phyloP scores from a whole-genome alignment of 305 asterid species.

The Fraxinus baroniana region DNA sequence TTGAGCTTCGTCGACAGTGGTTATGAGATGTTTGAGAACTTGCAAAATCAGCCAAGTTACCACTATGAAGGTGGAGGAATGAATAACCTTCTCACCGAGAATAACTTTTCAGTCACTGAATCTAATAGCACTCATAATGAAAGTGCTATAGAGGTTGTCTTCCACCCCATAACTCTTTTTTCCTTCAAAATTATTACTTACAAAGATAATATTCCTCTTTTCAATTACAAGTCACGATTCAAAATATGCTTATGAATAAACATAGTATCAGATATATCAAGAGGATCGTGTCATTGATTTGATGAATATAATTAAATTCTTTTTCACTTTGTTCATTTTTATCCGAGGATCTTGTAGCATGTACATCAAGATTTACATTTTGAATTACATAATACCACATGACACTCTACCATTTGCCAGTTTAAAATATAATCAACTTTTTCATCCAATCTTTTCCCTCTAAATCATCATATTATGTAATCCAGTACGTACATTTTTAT shows the following conservation, averaged over 20 bases:
- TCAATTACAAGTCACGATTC: not conserved
- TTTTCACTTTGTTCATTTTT: not conserved
- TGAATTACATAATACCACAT: no score
- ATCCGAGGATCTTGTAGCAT: no score
- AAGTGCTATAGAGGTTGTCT: slow-evolving; percentile 47
- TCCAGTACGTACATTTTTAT: no score
- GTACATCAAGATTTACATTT: no score
- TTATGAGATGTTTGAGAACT: not conserved
- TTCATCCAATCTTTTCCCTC: no score
- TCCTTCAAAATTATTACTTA: not conserved
- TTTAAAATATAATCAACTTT: no score
- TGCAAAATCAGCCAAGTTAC: slow-evolving; percentile 29
- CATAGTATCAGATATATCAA: not conserved
- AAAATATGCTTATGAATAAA: not conserved
- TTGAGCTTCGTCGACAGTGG: no score
- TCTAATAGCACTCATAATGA: slow-evolving; percentile 49
- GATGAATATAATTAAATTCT: not conserved
- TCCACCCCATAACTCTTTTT: not conserved
- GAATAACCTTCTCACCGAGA: slow-evolving; percentile 36
- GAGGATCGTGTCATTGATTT: not conserved
- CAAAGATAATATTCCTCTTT: not conserved
- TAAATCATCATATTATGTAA: no score
- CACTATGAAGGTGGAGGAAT: slow-evolving; percentile 38
- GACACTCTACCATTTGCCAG: no score
- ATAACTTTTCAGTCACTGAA: slow-evolving; percentile 46